Base-by-base conservation (phyloP, 208 protist species). In the Trypanosoma mega region DNA sequence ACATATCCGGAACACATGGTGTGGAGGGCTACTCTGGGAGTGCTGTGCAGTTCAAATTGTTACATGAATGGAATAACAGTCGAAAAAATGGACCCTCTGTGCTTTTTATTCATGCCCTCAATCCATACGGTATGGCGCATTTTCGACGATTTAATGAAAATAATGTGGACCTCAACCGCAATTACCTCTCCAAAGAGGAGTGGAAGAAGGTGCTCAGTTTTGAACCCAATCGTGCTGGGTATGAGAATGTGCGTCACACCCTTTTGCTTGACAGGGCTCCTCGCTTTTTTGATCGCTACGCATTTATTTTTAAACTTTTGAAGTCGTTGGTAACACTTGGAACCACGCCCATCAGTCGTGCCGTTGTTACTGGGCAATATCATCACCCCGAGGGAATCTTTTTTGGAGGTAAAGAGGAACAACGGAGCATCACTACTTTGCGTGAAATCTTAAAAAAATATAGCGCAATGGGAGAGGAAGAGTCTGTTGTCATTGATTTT, bases 1-100 rank as follows among this genome's bases (percentile, higher is more conserved):
- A 96, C 67, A 63, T 68, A 34, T 83, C 78, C 49, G 89, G 89
- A 33, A 85, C 72, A 0, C 76, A 89, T 63, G 89, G 86, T 31
- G 80, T 96, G 7, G 84, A 92, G 56, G 89, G 89, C n/a, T 96
- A 81, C 64, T 89, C 76, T 3, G 85, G 86, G 21, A 93, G 85
- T 58, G 89, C 77, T 1, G 80, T 96, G 37, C 89, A 96, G 55
- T 75, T 71, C 39, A 82, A 90, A 48, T 56, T 92, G 14, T 64
- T 96, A 51, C 57, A 72, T 5, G 74, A 78, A 63, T 87, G 78
- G 77, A 84, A 87, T 44, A 62, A 26, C 18, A 88, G 65, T 37
- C 60, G 66, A 47, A 39, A 41, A 33, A 39, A 73, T 8, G 83
- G 81, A 0, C 77, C 89, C 7, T 90, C 86, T 4, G 69, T 96